A percentile compares a stretch with the other conserved stretches of the same genome.
These are phyloP conservation scores for Alloteropsis semialata DNA, from an alignment of 176 grass and related monocot genomes.

Conservation along the genomic window DNA sequence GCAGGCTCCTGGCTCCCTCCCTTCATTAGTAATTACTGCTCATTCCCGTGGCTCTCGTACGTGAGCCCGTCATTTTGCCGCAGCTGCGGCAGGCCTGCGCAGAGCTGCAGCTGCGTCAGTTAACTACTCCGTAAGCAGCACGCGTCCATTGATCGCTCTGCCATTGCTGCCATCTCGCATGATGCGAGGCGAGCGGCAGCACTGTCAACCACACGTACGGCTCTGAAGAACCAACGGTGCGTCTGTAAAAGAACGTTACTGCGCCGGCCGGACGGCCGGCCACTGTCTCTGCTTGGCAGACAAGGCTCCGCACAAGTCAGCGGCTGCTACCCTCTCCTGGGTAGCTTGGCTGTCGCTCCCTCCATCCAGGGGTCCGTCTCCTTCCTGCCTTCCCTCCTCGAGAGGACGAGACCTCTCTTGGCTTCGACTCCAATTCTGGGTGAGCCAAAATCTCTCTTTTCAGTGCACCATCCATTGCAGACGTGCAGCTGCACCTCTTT, in stretches of 20 bases:
- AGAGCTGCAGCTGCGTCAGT: neutral
- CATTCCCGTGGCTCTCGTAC: too few species aligned
- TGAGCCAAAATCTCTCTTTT: neutral
- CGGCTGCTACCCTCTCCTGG: neutral
- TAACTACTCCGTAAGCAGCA: slow-evolving; percentile 9
- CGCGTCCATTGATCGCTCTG: neutral
- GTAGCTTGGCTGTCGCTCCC: too few species aligned
- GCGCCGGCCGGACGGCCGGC: neutral
- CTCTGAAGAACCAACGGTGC: neutral
- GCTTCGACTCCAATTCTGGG: slow-evolving; percentile 17
- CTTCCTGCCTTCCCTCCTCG: neutral
- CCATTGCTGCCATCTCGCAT: neutral
- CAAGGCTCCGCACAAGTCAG: slow-evolving; percentile 4
- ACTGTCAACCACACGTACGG: neutral
- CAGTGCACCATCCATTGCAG: neutral
- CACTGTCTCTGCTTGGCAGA: slow-evolving; percentile 24
- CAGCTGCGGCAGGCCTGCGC: too few species aligned
- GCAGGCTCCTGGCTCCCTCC: too few species aligned
- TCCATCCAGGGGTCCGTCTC: neutral
- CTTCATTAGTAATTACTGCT: too few species aligned
- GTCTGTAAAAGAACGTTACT: neutral
- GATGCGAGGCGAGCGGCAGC: neutral
- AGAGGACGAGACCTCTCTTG: slow-evolving; percentile 15
- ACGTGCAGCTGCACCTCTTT: neutral
- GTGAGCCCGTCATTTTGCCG: neutral